Evolutionary conservation across 495 filamentous ascomycete genomes (phyloP), one percentile per base, ranked within the genome.

Genomic region (Penicillium subrubescens): DNA sequence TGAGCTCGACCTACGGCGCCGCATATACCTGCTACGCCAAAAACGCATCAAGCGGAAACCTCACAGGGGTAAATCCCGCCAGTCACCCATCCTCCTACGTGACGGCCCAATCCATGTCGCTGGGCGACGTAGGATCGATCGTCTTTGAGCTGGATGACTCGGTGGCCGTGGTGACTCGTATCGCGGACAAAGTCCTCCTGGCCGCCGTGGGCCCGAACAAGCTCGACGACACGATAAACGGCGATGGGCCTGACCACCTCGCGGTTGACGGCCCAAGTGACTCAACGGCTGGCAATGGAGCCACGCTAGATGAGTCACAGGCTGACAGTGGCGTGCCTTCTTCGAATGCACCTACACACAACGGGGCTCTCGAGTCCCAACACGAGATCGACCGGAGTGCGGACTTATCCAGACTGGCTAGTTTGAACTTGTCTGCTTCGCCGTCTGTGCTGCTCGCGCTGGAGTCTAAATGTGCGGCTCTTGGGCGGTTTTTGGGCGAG

Each of bases 81-180:
- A 80, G 77, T 34, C 77, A 82, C 56, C 80, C 80, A 10, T 82
- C 80, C 1, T 82, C 80, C 43, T 82, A 80, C 63, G 75, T 82
- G 52, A 82, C 80, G 14, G 77, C 80, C 14, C 76, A 79, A n/a
- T 82, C 80, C 12, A 71, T 79, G 61, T 80, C 80, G 10, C 66
- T 82, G n/a, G 80, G 80, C n/a, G 77, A 82, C 58, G 80, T 82
- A 25, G 80, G 80, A 39, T 82, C 80, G 5, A 82, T 82, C 50
- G 80, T 82, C 48, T 82, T 82, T 37, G 80, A 82, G 55, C 79
- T 81, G 10, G 78, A 81, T 44, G 78, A 79, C 54, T 74, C 74
- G 4, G 80, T 81, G 31, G 79, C 80, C 8, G 75, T 82, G 11
- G 79, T 82, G n/a, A 82, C 80, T 31, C 72, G 69, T 7, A 75